Evolutionary conservation across 1,139 yeast genomes (phyloP).

Genomic region (Saccharomyces hybrid): DNA sequence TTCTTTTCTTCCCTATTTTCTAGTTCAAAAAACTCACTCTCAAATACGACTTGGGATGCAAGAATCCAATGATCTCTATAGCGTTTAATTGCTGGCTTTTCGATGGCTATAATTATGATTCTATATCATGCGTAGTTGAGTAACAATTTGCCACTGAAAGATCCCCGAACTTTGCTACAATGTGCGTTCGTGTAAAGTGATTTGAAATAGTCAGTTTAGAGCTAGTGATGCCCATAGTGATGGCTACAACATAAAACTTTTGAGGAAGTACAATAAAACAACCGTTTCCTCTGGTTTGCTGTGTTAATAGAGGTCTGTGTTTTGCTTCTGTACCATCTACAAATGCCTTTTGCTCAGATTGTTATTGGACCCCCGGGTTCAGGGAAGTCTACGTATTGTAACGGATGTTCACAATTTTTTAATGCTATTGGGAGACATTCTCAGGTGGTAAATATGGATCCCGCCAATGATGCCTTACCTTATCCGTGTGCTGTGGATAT

Average conservation of each 20-base stretch:
- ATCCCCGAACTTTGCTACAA: background rate
- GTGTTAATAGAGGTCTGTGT: background rate
- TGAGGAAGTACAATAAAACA: too few relatives aligned
- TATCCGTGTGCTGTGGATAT: slow-evolving; percentile 85
- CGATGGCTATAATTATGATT: background rate
- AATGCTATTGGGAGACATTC: slow-evolving; percentile 90
- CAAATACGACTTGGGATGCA: background rate
- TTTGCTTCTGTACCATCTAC: background rate
- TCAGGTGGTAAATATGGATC: slow-evolving; percentile 78
- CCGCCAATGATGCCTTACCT: slow-evolving; percentile 80
- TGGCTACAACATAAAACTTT: too few relatives aligned
- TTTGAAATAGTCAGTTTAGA: background rate
- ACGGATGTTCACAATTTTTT: slow-evolving; percentile 85
- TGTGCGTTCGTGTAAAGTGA: background rate
- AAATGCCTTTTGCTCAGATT: slow-evolving; percentile 73
- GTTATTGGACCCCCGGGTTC: slow-evolving; percentile 98
- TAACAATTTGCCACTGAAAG: background rate
- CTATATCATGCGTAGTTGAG: background rate
- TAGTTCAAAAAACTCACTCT: background rate
- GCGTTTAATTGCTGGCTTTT: background rate
- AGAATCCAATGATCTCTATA: background rate
- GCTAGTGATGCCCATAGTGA: slow-evolving; percentile 5
- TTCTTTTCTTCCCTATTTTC: background rate
- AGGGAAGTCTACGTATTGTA: slow-evolving; percentile 92
- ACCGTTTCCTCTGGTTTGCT: background rate